Conservation (phyloP, 768 basidiomycete species). For the Auriscalpium orientale region DNA sequence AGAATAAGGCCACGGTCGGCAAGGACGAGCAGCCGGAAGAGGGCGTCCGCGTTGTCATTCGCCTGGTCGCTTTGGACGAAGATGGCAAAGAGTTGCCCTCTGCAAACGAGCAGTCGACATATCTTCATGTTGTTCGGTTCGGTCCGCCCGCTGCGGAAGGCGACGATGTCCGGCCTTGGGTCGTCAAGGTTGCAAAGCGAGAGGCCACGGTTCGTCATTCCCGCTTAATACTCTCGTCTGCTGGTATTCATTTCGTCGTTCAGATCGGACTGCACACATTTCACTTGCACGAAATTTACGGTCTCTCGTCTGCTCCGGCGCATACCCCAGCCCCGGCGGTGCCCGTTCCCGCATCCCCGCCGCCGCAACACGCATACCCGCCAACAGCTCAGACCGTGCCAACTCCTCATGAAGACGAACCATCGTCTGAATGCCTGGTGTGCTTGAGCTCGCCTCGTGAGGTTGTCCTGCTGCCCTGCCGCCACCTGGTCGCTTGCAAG, state of each 20-base stretch:
- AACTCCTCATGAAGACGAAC: constrained; percentile 49
- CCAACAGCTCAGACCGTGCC: constrained; percentile 27
- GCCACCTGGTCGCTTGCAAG: constrained; percentile 91
- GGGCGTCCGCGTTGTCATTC: constrained; percentile 74
- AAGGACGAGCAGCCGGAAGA: constrained; percentile 39
- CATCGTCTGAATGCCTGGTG: constrained; percentile 84
- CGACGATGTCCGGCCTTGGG: constrained; percentile 65
- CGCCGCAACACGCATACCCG: constrained; percentile 42
- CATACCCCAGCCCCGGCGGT: constrained; percentile 26
- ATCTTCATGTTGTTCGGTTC: constrained; percentile 75
- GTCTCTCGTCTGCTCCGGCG: constrained; percentile 52
- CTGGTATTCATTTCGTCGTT: constrained; percentile 1
- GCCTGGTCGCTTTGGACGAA: constrained; percentile 74
- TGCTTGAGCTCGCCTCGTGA: constrained; percentile 85
- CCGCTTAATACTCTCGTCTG: background rate
- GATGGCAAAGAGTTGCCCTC: constrained; percentile 59
- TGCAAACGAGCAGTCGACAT: constrained; percentile 83
- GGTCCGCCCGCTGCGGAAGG: constrained; percentile 33
- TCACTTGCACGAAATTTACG: constrained; percentile 93
- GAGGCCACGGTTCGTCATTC: constrained; percentile 63
- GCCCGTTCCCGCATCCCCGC: constrained; percentile 32
- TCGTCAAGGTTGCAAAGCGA: constrained; percentile 86
- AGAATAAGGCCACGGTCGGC: constrained; percentile 35
- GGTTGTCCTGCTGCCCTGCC: constrained; percentile 87
- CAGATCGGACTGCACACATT: constrained; percentile 91